Percentiles rank a stretch among this genome's conserved stretches.
phyloP scores from a whole-genome alignment of 2,329 filamentous ascomycete genomes.

The Diaporthe amygdali region DNA sequence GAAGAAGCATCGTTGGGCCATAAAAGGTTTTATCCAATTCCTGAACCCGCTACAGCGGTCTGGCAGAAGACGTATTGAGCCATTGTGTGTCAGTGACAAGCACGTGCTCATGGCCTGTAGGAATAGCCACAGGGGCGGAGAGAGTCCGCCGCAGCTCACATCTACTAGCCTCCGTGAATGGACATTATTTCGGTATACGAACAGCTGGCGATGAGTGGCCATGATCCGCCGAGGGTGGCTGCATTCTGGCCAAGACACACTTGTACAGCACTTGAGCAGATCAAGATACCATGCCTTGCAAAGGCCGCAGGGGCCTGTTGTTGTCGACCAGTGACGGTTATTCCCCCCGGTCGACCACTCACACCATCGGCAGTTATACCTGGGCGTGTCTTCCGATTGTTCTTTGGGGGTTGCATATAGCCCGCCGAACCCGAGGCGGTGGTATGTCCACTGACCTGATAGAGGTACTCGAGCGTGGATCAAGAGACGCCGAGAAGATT shows the following conservation, averaged over 20 bases:
- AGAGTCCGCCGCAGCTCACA: background rate
- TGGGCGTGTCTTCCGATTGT: background rate
- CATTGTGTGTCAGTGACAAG: background rate
- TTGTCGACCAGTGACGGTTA: background rate
- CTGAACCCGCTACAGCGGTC: background rate
- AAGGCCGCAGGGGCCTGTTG: background rate
- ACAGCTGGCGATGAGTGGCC: slow-evolving; percentile 3
- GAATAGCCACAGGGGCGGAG: background rate
- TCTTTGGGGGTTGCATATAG: background rate
- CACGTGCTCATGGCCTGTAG: background rate
- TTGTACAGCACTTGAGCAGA: background rate
- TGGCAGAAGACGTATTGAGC: background rate
- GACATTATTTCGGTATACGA: slow-evolving; percentile 11
- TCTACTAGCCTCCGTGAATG: background rate
- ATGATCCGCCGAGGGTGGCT: background rate
- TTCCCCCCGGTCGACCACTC: background rate
- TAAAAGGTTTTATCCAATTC: background rate
- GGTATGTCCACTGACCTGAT: background rate
- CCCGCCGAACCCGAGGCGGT: slow-evolving; percentile 3
- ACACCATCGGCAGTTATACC: background rate
- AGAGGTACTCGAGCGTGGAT: background rate
- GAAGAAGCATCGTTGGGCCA: background rate
- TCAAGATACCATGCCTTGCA: background rate
- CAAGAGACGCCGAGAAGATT: background rate
- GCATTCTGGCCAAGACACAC: background rate